A percentile compares a stretch with the other conserved stretches of the same genome.
Conservation (phyloP, 768 basidiomycete genomes). For the Pholiota microspora region DNA sequence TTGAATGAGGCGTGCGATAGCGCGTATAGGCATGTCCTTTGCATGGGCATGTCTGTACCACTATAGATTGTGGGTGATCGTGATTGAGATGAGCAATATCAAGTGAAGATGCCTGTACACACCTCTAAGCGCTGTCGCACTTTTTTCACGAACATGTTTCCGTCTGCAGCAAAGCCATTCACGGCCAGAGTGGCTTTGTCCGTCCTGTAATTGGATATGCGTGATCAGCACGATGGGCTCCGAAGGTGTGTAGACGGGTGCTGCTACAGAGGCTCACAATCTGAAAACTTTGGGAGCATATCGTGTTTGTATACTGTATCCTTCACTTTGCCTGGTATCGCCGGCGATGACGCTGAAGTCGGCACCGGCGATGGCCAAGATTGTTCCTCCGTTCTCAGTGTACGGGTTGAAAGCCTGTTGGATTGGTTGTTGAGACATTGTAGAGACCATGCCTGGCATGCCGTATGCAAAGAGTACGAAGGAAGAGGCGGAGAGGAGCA, state of each 20-base stretch:
- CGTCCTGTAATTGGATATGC: slow-evolving; percentile 50
- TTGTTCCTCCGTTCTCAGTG: slow-evolving; percentile 92
- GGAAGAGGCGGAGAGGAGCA: slow-evolving; percentile 15
- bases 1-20: slow-evolving; percentile 97
- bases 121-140: slow-evolving; percentile 96
- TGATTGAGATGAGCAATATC: not conserved
- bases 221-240: slow-evolving; percentile 3
- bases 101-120: slow-evolving; percentile 22
- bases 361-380: slow-evolving; percentile 91
- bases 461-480: slow-evolving; percentile 11
- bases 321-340: slow-evolving; percentile 95
- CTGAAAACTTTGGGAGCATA: slow-evolving; percentile 95
- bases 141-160: slow-evolving; percentile 96
- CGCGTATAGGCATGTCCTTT: slow-evolving; percentile 95
- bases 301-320: slow-evolving; percentile 97
- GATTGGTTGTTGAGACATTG: slow-evolving; percentile 30
- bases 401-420: slow-evolving; percentile 83
- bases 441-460: slow-evolving; percentile 39
- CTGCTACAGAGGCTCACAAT: slow-evolving; percentile 54
- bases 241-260: not conserved
- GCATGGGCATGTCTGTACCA: slow-evolving; percentile 98
- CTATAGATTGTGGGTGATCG: slow-evolving; percentile 36
- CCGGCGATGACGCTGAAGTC: slow-evolving; percentile 95
- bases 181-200: slow-evolving; percentile 92
- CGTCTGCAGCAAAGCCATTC: slow-evolving; percentile 97